phyloP scores from a whole-genome alignment of 257 asterid species.

The Lantana camara region DNA sequence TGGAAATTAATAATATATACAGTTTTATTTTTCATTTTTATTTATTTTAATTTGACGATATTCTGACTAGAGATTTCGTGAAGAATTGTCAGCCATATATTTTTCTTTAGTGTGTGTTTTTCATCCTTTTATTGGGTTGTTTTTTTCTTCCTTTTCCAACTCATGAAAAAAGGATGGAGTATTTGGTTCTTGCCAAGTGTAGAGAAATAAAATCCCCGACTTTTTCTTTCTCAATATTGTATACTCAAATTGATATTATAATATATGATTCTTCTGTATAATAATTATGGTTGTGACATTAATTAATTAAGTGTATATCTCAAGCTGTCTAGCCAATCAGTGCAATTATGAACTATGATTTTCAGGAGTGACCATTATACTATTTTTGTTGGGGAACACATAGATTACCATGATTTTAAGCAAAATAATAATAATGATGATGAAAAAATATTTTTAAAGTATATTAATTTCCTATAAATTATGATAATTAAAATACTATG shows the following conservation, averaged over 20 bases:
- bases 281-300: constrained; percentile 21
- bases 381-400: constrained; percentile 23
- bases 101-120: constrained; percentile 3
- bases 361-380: constrained; percentile 12
- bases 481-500: too few species aligned
- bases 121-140: constrained; percentile 3
- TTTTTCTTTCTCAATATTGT: constrained; percentile 4
- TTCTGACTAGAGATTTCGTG: constrained; percentile 13
- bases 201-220: constrained; percentile 5
- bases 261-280: constrained; percentile 25
- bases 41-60: too few species aligned
- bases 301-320: constrained; percentile 36
- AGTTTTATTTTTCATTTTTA: too few species aligned
- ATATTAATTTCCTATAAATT: background rate
- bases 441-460: background rate
- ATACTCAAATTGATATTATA: constrained; percentile 22
- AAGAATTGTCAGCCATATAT: constrained; percentile 37
- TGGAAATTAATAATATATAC: constrained; percentile 18
- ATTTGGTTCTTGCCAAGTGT: constrained; percentile 18
- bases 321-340: constrained; percentile 33
- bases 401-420: constrained; percentile 11
- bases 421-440: background rate
- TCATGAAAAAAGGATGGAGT: background rate
- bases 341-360: constrained; percentile 35
- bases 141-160: constrained; percentile 11